Base-by-base conservation (phyloP, 441 rosid genomes). In the Omphalea diandra region DNA sequence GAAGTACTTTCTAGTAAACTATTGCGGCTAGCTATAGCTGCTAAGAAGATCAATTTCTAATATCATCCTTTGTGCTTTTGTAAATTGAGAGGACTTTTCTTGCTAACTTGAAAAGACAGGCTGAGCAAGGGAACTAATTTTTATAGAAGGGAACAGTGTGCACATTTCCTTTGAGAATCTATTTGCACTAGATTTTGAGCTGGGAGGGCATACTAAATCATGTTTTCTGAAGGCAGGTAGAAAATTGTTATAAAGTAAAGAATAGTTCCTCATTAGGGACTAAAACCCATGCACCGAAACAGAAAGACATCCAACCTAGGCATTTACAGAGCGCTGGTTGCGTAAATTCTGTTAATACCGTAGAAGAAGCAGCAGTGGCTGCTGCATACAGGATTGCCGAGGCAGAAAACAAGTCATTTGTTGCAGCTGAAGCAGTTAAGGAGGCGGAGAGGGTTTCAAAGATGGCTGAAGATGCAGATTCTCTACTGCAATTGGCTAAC, bases 361-460 rank as follows among this genome's bases (percentile, higher is more conserved):
- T 75, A 27, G 82, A 78, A 68, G 88, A 81, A 46, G 88, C 87
- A 57, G 86, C 90, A 12, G 40, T 49, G 0, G 75, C 86, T 31
- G 85, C 87, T 57, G 90, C 93, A 33, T 74, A 75, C 72, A 81
- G 73, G 66, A 70, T 85, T 31, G 88, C 85, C 0, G 89, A 88
- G 61, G 89, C 93, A 63, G 93, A 88, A 79, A 88, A 84, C 74
- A 86, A 83, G 70, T 80, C 88, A 6, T 79, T 77, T 73, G 83
- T 85, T 61, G 93, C 89, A 38, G 86, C 88, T 29, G 90, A 86
- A 75, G 86, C 89, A 53, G 84, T 88, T 58, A 84, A 81, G 70
- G 94, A 88, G 79, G 85, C 85, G 1, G 93, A 86, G 71, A 81
- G 89, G 72, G 49, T 86, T 66, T 78, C 88, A 31, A 83, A 68